Evolutionary conservation across 1,139 yeast genomes (phyloP), one percentile per base, ranked within the genome.

Genomic region (Chernovozyma aurita): DNA sequence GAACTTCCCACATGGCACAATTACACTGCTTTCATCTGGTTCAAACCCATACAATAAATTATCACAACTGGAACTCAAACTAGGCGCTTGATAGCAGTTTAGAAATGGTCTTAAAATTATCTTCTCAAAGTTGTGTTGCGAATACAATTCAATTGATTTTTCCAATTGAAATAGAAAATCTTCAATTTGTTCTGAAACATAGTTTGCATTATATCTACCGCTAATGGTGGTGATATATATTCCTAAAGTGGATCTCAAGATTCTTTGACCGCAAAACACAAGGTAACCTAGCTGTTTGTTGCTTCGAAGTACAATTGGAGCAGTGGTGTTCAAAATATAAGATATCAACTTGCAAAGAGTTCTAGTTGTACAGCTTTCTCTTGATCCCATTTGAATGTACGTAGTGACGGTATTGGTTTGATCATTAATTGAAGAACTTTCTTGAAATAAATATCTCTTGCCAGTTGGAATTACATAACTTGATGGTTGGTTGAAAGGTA

Each of bases 341-440:
- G 76, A 67, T 0, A 76, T 39, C 6, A 81, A 50, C 16, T 57
- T 60, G 0, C 79, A 66, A 36, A 77, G 40, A 0, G 75, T 53
- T 33, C 66, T 52, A 2, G 51, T 45, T 12, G 43, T 38, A 0
- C 39, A 28, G 44, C 70, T 65, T 2, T 54, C 50, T 37, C 80
- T 57, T 2, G 43, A 35, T 0, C 85, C 85, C 1, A 79, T 58
- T 52, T 81, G 85, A 24, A 79, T 53, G 46, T 73, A 81, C 44
- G 65, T 65, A 7, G 67, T 67, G 3, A 77, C 55, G 2, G 78
- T 59, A 43, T 69, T 75, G 28, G 73, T 68, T 3, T 72, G 72
- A 47, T 78, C 84, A 14, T 51, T 57, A 14, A 55, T 47, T 1
- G 63, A 24, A 27, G 46, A 59, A 2, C 34, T 22, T 14, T 55